phyloP scores from a whole-genome alignment of 106 monocot species.

The Gastrodia elata region DNA sequence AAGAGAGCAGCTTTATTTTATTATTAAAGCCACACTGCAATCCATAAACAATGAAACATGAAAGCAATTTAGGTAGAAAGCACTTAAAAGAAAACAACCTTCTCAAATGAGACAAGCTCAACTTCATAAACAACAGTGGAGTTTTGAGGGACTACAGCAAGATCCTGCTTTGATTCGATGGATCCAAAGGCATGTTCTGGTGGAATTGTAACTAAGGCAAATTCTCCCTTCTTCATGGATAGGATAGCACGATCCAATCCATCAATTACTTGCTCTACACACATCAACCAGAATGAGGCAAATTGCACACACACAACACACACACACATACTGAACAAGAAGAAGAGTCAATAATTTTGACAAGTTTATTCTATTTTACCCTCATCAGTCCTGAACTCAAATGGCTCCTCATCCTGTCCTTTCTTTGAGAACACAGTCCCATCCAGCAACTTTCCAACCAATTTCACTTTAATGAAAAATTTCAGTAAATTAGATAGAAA shows the following conservation, averaged over 20 bases:
- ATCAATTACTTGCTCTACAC: slow-evolving; percentile 74
- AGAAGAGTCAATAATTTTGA: not conserved
- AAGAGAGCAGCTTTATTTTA: not conserved
- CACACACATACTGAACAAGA: not conserved
- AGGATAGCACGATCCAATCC: slow-evolving; percentile 67
- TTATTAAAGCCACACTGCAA: not conserved
- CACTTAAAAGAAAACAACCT: slow-evolving; percentile 33
- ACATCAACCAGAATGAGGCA: not conserved
- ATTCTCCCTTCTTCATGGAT: slow-evolving; percentile 95
- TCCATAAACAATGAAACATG: not conserved
- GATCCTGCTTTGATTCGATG: slow-evolving; percentile 70
- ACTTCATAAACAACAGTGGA: slow-evolving; percentile 79
- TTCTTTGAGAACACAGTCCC: slow-evolving; percentile 74
- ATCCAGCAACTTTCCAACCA: slow-evolving; percentile 70
- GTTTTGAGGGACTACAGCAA: slow-evolving; percentile 70
- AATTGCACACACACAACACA: not conserved
- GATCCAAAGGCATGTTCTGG: slow-evolving; percentile 69
- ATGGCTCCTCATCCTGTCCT: slow-evolving; percentile 68
- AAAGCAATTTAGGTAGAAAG: not conserved
- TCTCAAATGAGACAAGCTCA: slow-evolving; percentile 87
- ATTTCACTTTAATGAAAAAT: slow-evolving; percentile 46
- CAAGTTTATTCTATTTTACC: slow-evolving; percentile 18
- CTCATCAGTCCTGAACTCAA: slow-evolving; percentile 87
- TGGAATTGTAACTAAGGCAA: slow-evolving; percentile 72
- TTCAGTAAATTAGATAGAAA: not conserved